These are phyloP conservation scores for Phialemonium atrogriseum DNA, from an alignment of 2,329 filamentous ascomycete species.

Conservation along the genomic window DNA sequence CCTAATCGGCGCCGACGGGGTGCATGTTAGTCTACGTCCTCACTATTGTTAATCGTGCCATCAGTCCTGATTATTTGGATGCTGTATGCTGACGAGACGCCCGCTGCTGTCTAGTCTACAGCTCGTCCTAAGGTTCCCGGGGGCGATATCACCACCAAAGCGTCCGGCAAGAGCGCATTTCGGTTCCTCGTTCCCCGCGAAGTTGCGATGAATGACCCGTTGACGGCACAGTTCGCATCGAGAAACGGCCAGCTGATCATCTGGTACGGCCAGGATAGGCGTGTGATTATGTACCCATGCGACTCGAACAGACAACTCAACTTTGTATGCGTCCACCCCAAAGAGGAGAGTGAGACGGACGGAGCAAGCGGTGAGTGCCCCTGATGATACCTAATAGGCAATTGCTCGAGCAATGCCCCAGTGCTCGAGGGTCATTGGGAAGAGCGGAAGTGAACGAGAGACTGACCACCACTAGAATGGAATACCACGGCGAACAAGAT, in stretches of 20 bases:
- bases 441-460: neutral
- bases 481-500: conserved; percentile 26
- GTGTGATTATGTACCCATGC: conserved; percentile 40
- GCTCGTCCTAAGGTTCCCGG: too few species aligned
- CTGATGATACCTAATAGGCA: neutral
- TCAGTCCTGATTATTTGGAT: too few species aligned
- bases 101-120: too few species aligned
- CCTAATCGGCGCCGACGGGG: conserved; percentile 45
- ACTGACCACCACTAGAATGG: conserved; percentile 25
- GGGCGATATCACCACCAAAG: too few species aligned
- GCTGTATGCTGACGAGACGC: too few species aligned
- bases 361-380: neutral
- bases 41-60: too few species aligned
- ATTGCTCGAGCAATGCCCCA: too few species aligned
- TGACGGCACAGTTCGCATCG: conserved; percentile 22
- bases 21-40: conserved; percentile 21
- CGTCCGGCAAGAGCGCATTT: conserved; percentile 48
- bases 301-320: conserved; percentile 34
- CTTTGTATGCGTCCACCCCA: conserved; percentile 44
- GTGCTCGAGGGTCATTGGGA: too few species aligned
- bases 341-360: conserved; percentile 25
- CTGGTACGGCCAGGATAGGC: conserved; percentile 31
- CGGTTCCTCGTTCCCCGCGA: conserved; percentile 41
- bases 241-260: conserved; percentile 22
- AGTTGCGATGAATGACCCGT: conserved; percentile 21